Percentiles rank a stretch among this genome's conserved stretches.
Evolutionary conservation across 2,329 filamentous ascomycete genomes (phyloP).

Genomic region (Cadophora luteo-olivacea): DNA sequence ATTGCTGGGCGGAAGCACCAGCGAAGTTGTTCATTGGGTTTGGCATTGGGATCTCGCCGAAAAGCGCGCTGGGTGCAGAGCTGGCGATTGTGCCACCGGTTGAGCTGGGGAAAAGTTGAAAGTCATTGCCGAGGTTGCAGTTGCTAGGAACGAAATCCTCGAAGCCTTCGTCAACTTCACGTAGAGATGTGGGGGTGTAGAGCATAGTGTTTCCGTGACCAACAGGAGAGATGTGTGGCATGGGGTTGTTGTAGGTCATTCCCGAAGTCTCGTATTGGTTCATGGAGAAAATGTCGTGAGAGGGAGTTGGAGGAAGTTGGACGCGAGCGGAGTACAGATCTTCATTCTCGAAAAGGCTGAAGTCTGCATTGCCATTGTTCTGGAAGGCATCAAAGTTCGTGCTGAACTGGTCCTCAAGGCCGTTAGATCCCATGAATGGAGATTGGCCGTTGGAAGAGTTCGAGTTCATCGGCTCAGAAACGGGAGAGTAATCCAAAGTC

Average conservation of each 20-base stretch:
- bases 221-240: constrained; percentile 69
- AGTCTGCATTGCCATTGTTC: constrained; percentile 51
- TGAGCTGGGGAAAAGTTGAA: constrained; percentile 42
- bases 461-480: constrained; percentile 38
- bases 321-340: constrained; percentile 66
- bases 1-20: constrained; percentile 35
- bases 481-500: constrained; percentile 41
- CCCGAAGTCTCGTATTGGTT: constrained; percentile 40
- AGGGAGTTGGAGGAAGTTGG: constrained; percentile 59
- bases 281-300: constrained; percentile 47
- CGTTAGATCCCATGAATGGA: constrained; percentile 49
- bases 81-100: constrained; percentile 35
- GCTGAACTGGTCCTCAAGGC: constrained; percentile 54
- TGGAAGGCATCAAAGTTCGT: constrained; percentile 66
- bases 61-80: constrained; percentile 37
- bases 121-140: constrained; percentile 37
- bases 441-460: constrained; percentile 40
- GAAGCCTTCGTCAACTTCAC: constrained; percentile 64
- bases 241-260: constrained; percentile 41
- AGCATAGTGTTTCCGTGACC: constrained; percentile 74
- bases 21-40: constrained; percentile 31
- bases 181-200: constrained; percentile 68
- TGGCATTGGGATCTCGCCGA: constrained; percentile 43
- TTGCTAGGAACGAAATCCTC: constrained; percentile 39
- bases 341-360: constrained; percentile 62